Evolutionary conservation across 805 yeast species (phyloP), one percentile per base, ranked within the genome.

Genomic region (Teunomyces barrocoloradensis): DNA sequence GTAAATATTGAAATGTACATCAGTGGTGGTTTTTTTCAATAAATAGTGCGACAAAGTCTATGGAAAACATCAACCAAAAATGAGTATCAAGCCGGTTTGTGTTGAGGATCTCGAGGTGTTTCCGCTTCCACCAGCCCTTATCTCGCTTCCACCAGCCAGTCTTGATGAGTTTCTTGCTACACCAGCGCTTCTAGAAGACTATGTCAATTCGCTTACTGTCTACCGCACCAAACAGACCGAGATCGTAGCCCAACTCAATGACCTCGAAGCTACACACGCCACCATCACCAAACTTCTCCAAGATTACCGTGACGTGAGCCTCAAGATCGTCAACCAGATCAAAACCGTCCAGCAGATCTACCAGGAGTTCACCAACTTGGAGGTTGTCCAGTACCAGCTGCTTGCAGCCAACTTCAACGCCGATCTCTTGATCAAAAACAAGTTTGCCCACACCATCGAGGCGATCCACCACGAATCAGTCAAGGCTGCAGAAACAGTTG

Each of bases 321-420:
- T 39, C 2, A 51, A 44, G 18, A 71, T 73, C 17, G 50, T 52
- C 23, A 54, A 50, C 27, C 66, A 64, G 44, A 51, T 66, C 5
- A 47, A 48, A 10, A 49, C 55, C 13, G 53, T 71, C n/a, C 58
- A 59, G 17, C 43, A 45, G 11, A 49, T 61, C 4, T 67, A 66
- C 51, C 58, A 56, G 25, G 69, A 71, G 49, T 73, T 69, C 52
- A 48, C 60, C 18, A 58, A 58, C 45, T 53, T 68, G 38, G 75
- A 73, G 49, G 63, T 69, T 11, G 55, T 50, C 29, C 77, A 72
- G 57, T 71, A 71, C 58, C 70, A 69, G 50, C 58, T 71, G 25
- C 56, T 71, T 17, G 61, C 72, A 28, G 49, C 69, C 33, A 72
- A 67, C 49, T 73, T 61, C 55, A 68, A 69, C 53, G 64, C 58